These are phyloP conservation scores for Hyphopichia fennica DNA, from an alignment of 1,139 yeast species.

Conservation along the genomic window DNA sequence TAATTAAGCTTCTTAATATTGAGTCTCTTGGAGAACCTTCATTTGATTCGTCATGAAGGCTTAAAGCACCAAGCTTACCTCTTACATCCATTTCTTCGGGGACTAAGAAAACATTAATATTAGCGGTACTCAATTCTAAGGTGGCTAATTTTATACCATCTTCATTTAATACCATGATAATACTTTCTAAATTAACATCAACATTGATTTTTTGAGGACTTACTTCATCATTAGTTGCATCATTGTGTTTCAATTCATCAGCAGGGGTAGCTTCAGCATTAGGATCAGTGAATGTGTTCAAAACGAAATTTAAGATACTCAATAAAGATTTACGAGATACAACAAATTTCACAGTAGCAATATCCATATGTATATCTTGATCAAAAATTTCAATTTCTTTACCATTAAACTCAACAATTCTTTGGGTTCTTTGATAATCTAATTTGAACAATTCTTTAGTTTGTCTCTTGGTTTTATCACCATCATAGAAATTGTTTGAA, in stretches of 20 bases:
- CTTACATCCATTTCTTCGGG: conserved; percentile 78
- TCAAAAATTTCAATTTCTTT: conserved; percentile 71
- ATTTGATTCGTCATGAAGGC: conserved; percentile 74
- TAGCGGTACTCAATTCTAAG: conserved; percentile 71
- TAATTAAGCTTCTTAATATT: conserved; percentile 61
- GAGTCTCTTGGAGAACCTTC: conserved; percentile 64
- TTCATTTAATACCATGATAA: conserved; percentile 76
- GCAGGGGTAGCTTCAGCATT: conserved; percentile 68
- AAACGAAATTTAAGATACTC: conserved; percentile 74
- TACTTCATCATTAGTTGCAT: conserved; percentile 49
- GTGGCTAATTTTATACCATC: conserved; percentile 84
- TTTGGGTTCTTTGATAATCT: conserved; percentile 55
- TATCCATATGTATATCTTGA: conserved; percentile 69
- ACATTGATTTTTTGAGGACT: conserved; percentile 77
- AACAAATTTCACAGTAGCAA: conserved; percentile 79
- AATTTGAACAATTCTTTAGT: conserved; percentile 59
- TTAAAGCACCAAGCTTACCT: conserved; percentile 78
- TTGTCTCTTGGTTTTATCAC: conserved; percentile 22
- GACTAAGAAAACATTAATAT: conserved; percentile 60
- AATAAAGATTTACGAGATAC: conserved; percentile 76
- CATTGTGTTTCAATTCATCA: conserved; percentile 65
- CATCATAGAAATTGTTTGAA: conserved; percentile 50
- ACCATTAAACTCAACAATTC: conserved; percentile 60
- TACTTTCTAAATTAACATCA: conserved; percentile 67
- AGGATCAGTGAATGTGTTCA: conserved; percentile 87